Evolutionary conservation across 805 yeast genomes (phyloP), one percentile per base, ranked within the genome.

Genomic region (Wickerhamomyces tratensis): DNA sequence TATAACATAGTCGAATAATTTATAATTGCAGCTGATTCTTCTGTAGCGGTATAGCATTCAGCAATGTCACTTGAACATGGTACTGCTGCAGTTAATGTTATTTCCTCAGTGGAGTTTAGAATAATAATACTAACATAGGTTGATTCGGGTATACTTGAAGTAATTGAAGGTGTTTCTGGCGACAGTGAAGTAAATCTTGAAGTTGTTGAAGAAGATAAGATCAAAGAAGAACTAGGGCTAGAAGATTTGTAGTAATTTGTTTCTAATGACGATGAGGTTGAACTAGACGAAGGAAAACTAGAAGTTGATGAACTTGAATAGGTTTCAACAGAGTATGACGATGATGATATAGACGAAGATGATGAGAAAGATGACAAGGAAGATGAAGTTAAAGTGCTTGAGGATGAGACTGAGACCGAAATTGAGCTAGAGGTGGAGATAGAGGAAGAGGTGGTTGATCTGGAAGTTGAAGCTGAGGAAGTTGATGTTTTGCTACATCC

Each of bases 391-490:
- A 42, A 51, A 25, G 51, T 46, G 7, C 42, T 46, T 31, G 48
- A 48, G 13, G 43, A 44, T 40, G 53, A 53, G 31, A 45, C 35
- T 36, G 40, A 37, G 12, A 35, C 25, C 13, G 33, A 36, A 35
- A 35, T 41, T 20, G 39, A 43, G 15, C 42, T 33, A 11, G 38
- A 33, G 15, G 20, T 20, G 34, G 44, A 39, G 30, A 26, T 34
- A 5, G 49, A 49, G 29, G 50, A 46, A 15, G 43, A 51, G 25
- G 51, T 46, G 6, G 43, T 46, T 31, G 48, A 48, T n/a, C n/a
- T n/a, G n/a, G 46, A 33, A 12, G 39, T 30, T 29, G 34, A 31
- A 13, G 34, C 6, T 31, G 34, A 31, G 3, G n/a, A 31, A 31
- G 34, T 31, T 31, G 30, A 27, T 27, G 30, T 10, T 27, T 27